phyloP scores from a whole-genome alignment of 371 early-diverging fungal genomes.

The Mortierella sp. region DNA sequence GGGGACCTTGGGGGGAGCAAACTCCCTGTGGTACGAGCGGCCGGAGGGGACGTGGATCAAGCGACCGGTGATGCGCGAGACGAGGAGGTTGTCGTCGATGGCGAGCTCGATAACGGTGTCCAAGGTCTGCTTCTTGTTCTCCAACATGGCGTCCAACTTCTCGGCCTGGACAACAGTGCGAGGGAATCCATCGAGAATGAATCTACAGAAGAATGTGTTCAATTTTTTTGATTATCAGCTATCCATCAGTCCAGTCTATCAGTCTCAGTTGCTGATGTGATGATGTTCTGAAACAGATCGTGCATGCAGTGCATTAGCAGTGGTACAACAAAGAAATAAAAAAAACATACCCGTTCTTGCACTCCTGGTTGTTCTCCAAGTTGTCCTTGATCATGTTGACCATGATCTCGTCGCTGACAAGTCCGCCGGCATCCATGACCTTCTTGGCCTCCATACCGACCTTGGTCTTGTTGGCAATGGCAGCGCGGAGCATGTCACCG shows the following conservation, averaged over 20 bases:
- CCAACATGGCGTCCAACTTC: constrained; percentile 97
- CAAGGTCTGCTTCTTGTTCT: constrained; percentile 81
- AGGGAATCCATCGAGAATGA: constrained; percentile 99
- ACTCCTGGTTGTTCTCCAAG: constrained; percentile 91
- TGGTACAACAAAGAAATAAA: constrained; percentile 2
- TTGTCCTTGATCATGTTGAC: constrained; percentile 97
- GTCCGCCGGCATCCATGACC: constrained; percentile 98
- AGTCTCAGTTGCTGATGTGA: neutral
- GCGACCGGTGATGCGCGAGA: constrained; percentile 96
- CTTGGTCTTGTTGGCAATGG: constrained; percentile 92
- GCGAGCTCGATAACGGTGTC: constrained; percentile 94
- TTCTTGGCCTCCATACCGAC: constrained; percentile 96
- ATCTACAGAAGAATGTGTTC: constrained; percentile 61
- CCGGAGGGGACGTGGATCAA: constrained; percentile 96
- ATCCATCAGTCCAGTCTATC: neutral
- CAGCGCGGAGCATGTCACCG: constrained; percentile 99
- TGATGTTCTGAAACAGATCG: constrained; percentile 16
- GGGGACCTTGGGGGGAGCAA: constrained; percentile 94
- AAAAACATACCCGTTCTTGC: constrained; percentile 83
- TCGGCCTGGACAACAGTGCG: constrained; percentile 98
- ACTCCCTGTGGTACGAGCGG: constrained; percentile 96
- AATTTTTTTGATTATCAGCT: neutral
- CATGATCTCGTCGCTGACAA: constrained; percentile 99
- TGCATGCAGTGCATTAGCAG: neutral
- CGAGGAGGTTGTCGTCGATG: constrained; percentile 95